These are phyloP conservation scores for Yamadazyma conglobata DNA, from an alignment of 1,139 yeast genomes.

Conservation along the genomic window DNA sequence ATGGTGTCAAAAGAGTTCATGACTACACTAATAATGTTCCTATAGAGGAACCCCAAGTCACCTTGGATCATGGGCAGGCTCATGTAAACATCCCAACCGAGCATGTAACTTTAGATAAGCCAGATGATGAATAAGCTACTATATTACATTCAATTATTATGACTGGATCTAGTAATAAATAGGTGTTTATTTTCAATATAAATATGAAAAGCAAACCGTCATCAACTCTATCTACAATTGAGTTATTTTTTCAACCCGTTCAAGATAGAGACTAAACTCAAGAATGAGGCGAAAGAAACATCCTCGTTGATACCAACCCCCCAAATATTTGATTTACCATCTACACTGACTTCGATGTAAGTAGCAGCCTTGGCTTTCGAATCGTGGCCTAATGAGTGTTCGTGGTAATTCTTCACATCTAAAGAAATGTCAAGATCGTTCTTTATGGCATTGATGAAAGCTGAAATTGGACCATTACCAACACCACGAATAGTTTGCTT, in stretches of 20 bases:
- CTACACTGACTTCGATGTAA: constrained; percentile 37
- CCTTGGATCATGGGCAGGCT: constrained; percentile 11
- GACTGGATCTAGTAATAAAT: no score
- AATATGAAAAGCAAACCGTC: neutral
- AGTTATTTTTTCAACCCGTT: constrained; percentile 49
- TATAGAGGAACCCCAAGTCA: constrained; percentile 16
- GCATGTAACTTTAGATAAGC: constrained; percentile 16
- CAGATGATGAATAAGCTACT: constrained; percentile 14
- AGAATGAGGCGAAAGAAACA: constrained; percentile 53
- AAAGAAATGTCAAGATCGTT: constrained; percentile 12
- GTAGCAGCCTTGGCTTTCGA: constrained; percentile 46
- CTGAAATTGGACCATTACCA: constrained; percentile 50
- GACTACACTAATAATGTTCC: constrained; percentile 16
- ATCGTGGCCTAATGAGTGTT: constrained; percentile 44
- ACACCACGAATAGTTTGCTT: constrained; percentile 25
- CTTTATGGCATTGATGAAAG: constrained; percentile 40
- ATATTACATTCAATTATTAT: no score
- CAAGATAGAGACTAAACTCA: constrained; percentile 72
- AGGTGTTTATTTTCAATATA: no score
- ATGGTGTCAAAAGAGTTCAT: constrained; percentile 10
- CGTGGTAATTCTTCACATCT: constrained; percentile 43
- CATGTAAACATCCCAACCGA: constrained; percentile 19
- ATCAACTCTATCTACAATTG: no score
- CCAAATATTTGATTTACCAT: constrained; percentile 33
- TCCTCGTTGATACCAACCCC: constrained; percentile 47